Evolutionary conservation across 805 yeast genomes (phyloP), one percentile per base, ranked within the genome.

Genomic region (Yarrowia phangngaensis): DNA sequence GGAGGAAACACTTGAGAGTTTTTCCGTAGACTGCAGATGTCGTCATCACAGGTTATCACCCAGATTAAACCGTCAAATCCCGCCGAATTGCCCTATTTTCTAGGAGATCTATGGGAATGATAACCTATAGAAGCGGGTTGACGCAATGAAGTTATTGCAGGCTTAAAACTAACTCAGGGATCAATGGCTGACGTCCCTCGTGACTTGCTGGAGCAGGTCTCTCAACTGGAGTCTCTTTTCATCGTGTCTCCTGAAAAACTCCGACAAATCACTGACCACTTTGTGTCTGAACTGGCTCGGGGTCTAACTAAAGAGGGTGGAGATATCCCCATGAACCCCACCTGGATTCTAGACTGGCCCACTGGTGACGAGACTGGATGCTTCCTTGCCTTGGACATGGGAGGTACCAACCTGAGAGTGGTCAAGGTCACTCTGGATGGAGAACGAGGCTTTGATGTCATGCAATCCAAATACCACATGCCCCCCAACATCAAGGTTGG

Each of bases 381-480:
- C 57, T 90, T 75, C 68, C 70, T 90, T 64, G 97, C 97, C 47
- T 83, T 92, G 53, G 98, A 90, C 66, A 76, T 90, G 70, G 98
- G 98, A 65, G 98, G 98, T 54, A 90, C 98, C 54, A 90, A 90
- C 71, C 75, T 90, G 67, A 80, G 98, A 66, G 95, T 88, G 40
- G 95, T 90, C 52, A 76, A 83, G 63, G 90, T 90, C 60, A 80
- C 79, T 55, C 74, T 90, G 59, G 78, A 79, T 49, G 98, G 98
- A 55, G 75, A 82, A 65, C 75, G 84, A 52, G 78, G 84, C 60
- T 90, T 90, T 62, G 92, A 84, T 64, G 82, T 88, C 53, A 75
- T 81, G 17, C 96, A 89, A 69, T 79, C 87, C 58, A 90, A 90
- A 69, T 90, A 79, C 66, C 73, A 84, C 35, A 73, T 90, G 66